phyloP scores from a whole-genome alignment of 2,329 filamentous ascomycete genomes.

The Aschersonia sp. region DNA sequence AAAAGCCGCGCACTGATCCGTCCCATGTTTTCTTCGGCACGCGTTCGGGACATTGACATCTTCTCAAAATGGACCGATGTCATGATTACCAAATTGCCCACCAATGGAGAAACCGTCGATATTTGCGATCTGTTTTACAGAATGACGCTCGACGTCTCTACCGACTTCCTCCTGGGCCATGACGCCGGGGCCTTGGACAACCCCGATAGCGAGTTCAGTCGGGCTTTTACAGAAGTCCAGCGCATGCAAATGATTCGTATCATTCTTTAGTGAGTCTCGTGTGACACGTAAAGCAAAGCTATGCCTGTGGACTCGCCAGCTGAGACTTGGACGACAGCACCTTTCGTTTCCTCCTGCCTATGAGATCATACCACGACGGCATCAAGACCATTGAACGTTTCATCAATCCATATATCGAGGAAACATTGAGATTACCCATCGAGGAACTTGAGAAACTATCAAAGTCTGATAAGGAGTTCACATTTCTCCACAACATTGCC shows the following conservation, averaged over 20 bases:
- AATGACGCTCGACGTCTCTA: slow-evolving; percentile 70
- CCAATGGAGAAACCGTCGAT: slow-evolving; percentile 45
- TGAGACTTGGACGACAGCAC: slow-evolving; percentile 27
- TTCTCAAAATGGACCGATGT: slow-evolving; percentile 39
- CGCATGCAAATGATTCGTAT: slow-evolving; percentile 37
- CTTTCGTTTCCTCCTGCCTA: slow-evolving; percentile 48
- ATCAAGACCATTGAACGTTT: slow-evolving; percentile 62
- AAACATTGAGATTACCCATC: slow-evolving; percentile 51
- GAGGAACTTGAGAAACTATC: slow-evolving; percentile 55
- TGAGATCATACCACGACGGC: slow-evolving; percentile 44
- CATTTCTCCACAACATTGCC: slow-evolving; percentile 77
- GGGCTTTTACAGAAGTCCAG: slow-evolving; percentile 70
- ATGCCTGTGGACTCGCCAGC: background rate
- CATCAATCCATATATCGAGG: slow-evolving; percentile 64
- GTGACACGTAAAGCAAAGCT: background rate
- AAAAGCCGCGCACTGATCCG: slow-evolving; percentile 63
- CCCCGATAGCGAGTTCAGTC: slow-evolving; percentile 55
- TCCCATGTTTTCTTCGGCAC: slow-evolving; percentile 76
- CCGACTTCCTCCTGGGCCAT: slow-evolving; percentile 67
- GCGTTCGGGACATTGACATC: slow-evolving; percentile 65
- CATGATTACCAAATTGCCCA: slow-evolving; percentile 6
- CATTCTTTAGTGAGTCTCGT: slow-evolving; percentile 6
- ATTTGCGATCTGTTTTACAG: slow-evolving; percentile 69
- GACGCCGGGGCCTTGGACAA: slow-evolving; percentile 19
- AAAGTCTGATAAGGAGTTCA: slow-evolving; percentile 61